Base-by-base conservation (phyloP, 768 basidiomycete species). In the Lentinula raphanica region DNA sequence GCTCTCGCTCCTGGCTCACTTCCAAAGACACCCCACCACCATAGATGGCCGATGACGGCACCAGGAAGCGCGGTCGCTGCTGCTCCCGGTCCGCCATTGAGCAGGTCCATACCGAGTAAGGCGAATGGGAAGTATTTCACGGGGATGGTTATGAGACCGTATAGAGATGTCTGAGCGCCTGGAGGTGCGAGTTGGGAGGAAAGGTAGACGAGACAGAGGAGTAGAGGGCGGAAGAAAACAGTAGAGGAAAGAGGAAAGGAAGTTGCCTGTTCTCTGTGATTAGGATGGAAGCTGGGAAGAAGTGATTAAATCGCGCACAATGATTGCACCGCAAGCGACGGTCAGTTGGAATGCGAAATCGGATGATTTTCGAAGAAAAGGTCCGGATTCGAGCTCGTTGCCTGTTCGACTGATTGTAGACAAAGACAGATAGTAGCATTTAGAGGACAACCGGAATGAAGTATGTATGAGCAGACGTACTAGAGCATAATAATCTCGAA, bases 331-430 rank as follows among this genome's bases (percentile, higher is more conserved):
- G 40, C 77, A 71, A 8, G 85, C 80, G 51, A 85, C 69, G 59
- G 84, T 66, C 15, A 86, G 76, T 63, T 92, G 90, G 81, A 85
- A 92, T 17, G 88, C 88, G 45, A 88, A 79, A 70, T 94, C 91
- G 2, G 88, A 81, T 0, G 89, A 88, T 49, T 81, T 79, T 3
- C 75, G 69, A 0, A 67, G 61, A 65, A 83, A 94, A 42, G 84
- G 77, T 3, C 75, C 74, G 13, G 75, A 72, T 71, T 94, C 92
- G 3, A 94, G 73, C 39, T 82, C 74, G 63, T 85, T 76, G 23
- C 83, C 76, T 50, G 81, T 84, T 60, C 84, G 87, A 66, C 91
- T 93, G 62, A 5, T 9, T 9, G 50, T n/a, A n/a, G n/a, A n/a
- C n/a, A n/a, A n/a, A n/a, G n/a, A n/a, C n/a, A n/a, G n/a, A n/a